Evolutionary conservation across 495 filamentous ascomycete genomes (phyloP), one percentile per base, ranked within the genome.

Genomic region (Penicillium canescens): DNA sequence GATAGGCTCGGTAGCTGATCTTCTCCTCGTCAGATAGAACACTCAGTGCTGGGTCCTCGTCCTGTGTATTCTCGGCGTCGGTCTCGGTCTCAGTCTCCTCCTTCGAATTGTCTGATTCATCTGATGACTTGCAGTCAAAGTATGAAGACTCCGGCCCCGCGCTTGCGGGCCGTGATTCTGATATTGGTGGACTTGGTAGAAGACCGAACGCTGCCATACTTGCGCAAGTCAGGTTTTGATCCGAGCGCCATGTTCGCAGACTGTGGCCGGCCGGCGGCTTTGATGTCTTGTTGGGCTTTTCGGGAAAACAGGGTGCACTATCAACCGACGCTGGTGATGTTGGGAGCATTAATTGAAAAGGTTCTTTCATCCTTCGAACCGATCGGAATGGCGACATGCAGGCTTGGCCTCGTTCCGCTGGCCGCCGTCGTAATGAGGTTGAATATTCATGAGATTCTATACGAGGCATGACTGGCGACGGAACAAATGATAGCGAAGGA

Each of bases 341-440:
- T 8, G 73, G 73, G 13, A 78, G 60, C 52, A 69, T 68, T 13
- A 77, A 52, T 41, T 71, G 73, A 42, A 78, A 75, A 7, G 74
- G 74, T 45, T 77, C 68, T 45, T 76, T 76, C 74, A 78, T 78
- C 49, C 60, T 70, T 13, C 72, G 63, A n/a, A 78, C 75, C 1
- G 75, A 77, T 18, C 74, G 74, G 46, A 76, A 76, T 0, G 74
- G 75, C 21, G 74, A 78, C 35, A 74, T 68, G 24, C 46, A 66
- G 36, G 62, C 55, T 13, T 62, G 42, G 2, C 47, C 56, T 3
- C 71, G 70, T 35, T 69, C 68, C 20, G 52, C 51, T 20, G 62
- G 56, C 18, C 69, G 60, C 52, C 65, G 57, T 13, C 62, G 38
- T 34, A 65, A 55, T n/a, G 64, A 55, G 20, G 61, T 57, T 6